phyloP scores from a whole-genome alignment of 2,329 filamentous ascomycete genomes.

The Aschersonia sp. region DNA sequence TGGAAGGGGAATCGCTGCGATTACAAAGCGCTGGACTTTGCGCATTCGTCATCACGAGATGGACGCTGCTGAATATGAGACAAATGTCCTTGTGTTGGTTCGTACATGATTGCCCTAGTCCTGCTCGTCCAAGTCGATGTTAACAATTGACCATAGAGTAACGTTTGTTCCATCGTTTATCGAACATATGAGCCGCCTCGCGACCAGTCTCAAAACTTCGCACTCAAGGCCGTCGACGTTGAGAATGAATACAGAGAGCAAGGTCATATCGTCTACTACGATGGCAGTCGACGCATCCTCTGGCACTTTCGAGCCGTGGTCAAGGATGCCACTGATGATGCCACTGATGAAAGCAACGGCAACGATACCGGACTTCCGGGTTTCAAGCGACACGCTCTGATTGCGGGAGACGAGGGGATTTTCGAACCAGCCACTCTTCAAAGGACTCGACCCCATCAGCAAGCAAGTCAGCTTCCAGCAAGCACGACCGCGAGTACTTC shows the following conservation, averaged over 20 bases:
- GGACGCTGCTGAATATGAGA: conserved; percentile 50
- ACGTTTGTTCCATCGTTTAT: conserved; percentile 39
- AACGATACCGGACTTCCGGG: conserved; percentile 24
- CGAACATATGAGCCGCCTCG: conserved; percentile 37
- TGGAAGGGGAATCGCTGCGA: no score
- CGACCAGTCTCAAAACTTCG: conserved; percentile 27
- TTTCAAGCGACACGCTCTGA: conserved; percentile 27
- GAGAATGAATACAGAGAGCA: conserved; percentile 35
- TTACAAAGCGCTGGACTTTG: neutral
- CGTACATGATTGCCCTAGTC: conserved; percentile 11
- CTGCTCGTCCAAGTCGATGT: neutral
- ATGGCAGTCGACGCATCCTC: conserved; percentile 31
- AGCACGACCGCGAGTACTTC: conserved; percentile 27
- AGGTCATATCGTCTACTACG: conserved; percentile 38
- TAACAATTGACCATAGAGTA: conserved; percentile 27
- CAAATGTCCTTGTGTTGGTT: conserved; percentile 45
- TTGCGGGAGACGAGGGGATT: conserved; percentile 30
- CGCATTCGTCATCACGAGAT: conserved; percentile 29
- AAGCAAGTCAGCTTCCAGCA: conserved; percentile 27
- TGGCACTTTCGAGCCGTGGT: conserved; percentile 39
- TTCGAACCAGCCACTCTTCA: conserved; percentile 35
- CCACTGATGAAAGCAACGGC: conserved; percentile 10
- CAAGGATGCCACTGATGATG: conserved; percentile 25
- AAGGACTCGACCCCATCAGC: conserved; percentile 25
- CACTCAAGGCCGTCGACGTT: conserved; percentile 32